Conservation (phyloP, 2,329 filamentous ascomycete species). For the Penicillium sp. region DNA sequence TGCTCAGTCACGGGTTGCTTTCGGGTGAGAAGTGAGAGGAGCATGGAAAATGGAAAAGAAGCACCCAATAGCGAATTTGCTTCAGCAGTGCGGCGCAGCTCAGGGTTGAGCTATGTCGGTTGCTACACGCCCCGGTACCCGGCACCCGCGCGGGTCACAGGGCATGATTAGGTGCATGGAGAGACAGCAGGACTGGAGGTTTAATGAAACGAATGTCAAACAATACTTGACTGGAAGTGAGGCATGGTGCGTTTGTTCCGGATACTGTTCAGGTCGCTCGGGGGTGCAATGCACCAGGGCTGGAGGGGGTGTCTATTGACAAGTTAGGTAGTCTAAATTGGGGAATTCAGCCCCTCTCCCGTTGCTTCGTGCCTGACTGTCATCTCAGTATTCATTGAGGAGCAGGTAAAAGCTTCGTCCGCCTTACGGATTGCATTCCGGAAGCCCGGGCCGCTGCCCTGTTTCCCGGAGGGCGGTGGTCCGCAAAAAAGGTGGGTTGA, state of each 20-base stretch:
- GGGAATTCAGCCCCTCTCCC: background rate
- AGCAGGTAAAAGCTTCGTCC: background rate
- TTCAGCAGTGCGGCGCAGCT: background rate
- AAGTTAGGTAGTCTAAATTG: background rate
- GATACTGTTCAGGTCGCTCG: background rate
- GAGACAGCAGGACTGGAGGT: background rate
- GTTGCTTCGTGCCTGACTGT: background rate
- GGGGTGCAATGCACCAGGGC: background rate
- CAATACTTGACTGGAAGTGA: background rate
- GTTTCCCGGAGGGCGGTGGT: background rate
- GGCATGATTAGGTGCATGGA: background rate
- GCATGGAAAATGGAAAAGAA: background rate
- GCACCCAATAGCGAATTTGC: background rate
- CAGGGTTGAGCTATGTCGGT: background rate
- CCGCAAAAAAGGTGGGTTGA: background rate
- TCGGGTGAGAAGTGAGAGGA: background rate
- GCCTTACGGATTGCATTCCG: conserved; percentile 2
- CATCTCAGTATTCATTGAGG: background rate
- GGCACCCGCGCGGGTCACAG: background rate
- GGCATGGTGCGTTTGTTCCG: background rate
- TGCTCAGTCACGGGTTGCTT: background rate
- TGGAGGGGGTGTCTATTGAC: background rate
- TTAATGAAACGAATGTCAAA: conserved; percentile 4
- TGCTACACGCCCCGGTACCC: background rate
- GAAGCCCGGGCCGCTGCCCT: background rate